A percentile compares a stretch with the other conserved stretches of the same genome.
phyloP scores from a whole-genome alignment of 495 filamentous ascomycete species.

The Penicillium coffeae region DNA sequence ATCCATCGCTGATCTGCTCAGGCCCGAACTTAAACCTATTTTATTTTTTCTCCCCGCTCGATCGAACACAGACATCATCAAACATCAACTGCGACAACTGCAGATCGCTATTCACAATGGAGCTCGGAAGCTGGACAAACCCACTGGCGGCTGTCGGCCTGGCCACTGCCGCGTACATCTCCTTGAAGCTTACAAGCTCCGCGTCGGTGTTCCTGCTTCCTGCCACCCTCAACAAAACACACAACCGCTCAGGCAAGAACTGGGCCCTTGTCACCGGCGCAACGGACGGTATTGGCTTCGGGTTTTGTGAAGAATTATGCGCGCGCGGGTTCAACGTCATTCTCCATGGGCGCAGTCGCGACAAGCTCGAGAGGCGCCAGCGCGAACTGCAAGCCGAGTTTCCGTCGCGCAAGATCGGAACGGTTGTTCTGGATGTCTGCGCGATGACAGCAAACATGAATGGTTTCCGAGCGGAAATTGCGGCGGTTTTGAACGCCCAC shows the following conservation, averaged over 20 bases:
- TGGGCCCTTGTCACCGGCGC: slow-evolving; percentile 62
- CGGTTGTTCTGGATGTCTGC: slow-evolving; percentile 34
- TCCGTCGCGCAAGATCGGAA: slow-evolving; percentile 22
- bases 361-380: slow-evolving; percentile 38
- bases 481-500: slow-evolving; percentile 11
- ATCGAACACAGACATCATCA: neutral
- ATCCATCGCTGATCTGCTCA: neutral
- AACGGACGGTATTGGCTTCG: slow-evolving; percentile 57
- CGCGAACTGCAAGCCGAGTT: slow-evolving; percentile 24
- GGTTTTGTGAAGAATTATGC: slow-evolving; percentile 48
- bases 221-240: slow-evolving; percentile 6
- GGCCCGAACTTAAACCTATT: neutral
- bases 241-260: slow-evolving; percentile 17
- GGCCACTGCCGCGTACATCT: slow-evolving; percentile 11
- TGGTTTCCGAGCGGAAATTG: slow-evolving; percentile 17
- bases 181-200: slow-evolving; percentile 14
- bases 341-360: slow-evolving; percentile 50
- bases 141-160: slow-evolving; percentile 16
- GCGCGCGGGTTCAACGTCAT: slow-evolving; percentile 53
- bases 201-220: slow-evolving; percentile 20
- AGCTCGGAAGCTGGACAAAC: neutral
- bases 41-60: neutral
- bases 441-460: slow-evolving; percentile 9
- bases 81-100: too few species aligned
- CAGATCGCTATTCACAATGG: neutral